Evolutionary conservation across 2,329 filamentous ascomycete genomes (phyloP).

Genomic region (Sporothrix dimorphospora): DNA sequence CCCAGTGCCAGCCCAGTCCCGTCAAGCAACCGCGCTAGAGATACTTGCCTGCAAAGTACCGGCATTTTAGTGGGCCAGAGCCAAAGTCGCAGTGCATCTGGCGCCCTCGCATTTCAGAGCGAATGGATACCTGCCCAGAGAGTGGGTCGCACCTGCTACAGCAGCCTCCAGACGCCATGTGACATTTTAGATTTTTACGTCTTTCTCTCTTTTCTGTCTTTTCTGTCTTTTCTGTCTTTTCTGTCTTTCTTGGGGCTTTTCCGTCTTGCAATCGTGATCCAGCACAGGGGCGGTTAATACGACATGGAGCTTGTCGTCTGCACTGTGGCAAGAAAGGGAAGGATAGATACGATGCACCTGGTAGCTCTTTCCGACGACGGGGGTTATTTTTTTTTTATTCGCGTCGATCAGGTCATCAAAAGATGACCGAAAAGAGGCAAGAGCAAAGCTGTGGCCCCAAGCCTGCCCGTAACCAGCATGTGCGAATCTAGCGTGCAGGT

Average conservation of each 20-base stretch:
- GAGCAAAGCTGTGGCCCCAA: conserved; percentile 2
- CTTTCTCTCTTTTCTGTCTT: conserved; percentile 5
- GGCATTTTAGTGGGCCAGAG: conserved; percentile 28
- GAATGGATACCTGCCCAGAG: conserved; percentile 14
- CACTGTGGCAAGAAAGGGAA: background rate
- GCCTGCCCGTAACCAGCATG: conserved; percentile 2
- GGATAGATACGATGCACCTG: conserved; percentile 1
- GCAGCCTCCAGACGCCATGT: conserved; percentile 29
- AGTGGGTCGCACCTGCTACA: conserved; percentile 25
- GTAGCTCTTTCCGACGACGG: conserved; percentile 3
- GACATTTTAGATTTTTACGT: conserved; percentile 21
- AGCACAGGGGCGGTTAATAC: conserved; percentile 2
- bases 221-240: conserved; percentile 5
- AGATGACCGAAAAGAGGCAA: conserved; percentile 19
- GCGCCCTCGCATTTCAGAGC: background rate
- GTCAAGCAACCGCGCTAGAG: conserved; percentile 14
- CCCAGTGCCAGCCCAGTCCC: background rate
- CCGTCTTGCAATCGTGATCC: conserved; percentile 10
- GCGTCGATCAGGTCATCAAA: conserved; percentile 26
- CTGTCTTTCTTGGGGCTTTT: background rate
- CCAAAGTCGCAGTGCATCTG: background rate
- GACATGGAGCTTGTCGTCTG: too few relatives aligned
- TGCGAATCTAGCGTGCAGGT: conserved; percentile 17
- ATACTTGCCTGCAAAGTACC: conserved; percentile 30
- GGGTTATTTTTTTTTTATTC: background rate